Percentiles rank a stretch among this genome's conserved stretches.
Conservation (phyloP, 257 asterid species). For the Solanum arcanum region DNA sequence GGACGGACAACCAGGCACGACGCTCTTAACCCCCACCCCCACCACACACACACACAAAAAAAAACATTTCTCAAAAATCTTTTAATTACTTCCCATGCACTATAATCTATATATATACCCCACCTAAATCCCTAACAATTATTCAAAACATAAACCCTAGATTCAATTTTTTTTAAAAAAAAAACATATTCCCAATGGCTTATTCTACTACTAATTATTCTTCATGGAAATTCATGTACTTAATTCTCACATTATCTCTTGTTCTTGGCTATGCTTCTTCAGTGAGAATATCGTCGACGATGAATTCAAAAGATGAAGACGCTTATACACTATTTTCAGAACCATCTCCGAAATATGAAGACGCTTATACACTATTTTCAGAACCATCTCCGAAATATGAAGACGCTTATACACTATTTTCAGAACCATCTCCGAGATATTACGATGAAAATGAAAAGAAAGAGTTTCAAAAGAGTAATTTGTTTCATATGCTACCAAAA, state of each 20-base stretch:
- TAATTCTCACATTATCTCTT: not conserved
- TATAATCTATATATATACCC: not conserved
- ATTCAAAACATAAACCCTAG: not conserved
- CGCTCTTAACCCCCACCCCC: not conserved
- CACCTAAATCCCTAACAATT: not conserved
- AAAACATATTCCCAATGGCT: not conserved
- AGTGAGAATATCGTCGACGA: not conserved
- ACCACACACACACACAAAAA: not conserved
- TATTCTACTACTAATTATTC: not conserved
- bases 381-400: not conserved
- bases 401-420: not conserved
- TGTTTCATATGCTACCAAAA: slow-evolving; percentile 29
- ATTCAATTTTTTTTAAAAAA: not conserved
- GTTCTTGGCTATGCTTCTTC: not conserved
- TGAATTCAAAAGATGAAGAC: not conserved
- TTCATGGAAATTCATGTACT: not conserved
- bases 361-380: not conserved
- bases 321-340: not conserved
- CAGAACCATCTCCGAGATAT: not conserved
- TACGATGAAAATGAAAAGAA: not conserved
- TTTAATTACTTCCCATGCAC: not conserved
- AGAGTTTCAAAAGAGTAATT: not conserved
- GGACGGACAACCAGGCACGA: not conserved
- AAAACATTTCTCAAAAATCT: not conserved
- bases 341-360: not conserved